These are phyloP conservation scores for Leccinum subrobustum DNA, from an alignment of 1,284 basidiomycete genomes.

Conservation along the genomic window DNA sequence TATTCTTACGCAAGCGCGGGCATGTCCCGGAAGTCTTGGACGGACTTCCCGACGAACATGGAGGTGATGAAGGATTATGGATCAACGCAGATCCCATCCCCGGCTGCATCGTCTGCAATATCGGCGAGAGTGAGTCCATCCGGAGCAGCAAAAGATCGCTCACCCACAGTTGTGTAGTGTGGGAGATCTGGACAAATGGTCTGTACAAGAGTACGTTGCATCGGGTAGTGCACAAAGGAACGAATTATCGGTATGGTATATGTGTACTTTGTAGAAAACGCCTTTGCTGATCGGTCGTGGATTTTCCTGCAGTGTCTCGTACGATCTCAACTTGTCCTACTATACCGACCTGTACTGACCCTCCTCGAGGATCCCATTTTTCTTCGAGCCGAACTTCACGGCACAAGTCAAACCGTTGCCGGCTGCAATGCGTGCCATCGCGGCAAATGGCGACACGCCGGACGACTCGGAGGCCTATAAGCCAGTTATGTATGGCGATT, in stretches of 20 bases:
- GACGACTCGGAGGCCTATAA: constrained; percentile 32
- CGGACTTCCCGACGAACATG: constrained; percentile 48
- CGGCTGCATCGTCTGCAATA: constrained; percentile 78
- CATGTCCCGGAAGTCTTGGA: constrained; percentile 36
- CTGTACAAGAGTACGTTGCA: constrained; percentile 78
- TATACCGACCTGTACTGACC: constrained; percentile 4
- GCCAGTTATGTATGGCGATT: constrained; percentile 72
- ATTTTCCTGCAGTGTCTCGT: constrained; percentile 52
- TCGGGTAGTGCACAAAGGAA: constrained; percentile 69
- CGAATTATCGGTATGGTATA: constrained; percentile 62
- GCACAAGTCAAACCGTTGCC: constrained; percentile 61
- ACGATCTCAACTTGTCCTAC: constrained; percentile 2
- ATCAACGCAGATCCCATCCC: constrained; percentile 77
- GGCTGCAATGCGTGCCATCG: constrained; percentile 46
- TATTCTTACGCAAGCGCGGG: constrained; percentile 58
- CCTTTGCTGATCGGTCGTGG: background rate
- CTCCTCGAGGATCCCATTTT: constrained; percentile 67
- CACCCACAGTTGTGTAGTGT: constrained; percentile 50
- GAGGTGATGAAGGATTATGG: constrained; percentile 64
- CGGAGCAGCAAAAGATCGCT: background rate
- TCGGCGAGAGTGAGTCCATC: constrained; percentile 70
- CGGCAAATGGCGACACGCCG: constrained; percentile 21
- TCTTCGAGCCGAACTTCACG: constrained; percentile 82
- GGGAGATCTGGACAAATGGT: constrained; percentile 84
- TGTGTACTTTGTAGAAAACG: background rate